Evolutionary conservation across 2,329 filamentous ascomycete species (phyloP), one percentile per base, ranked within the genome.

Genomic region (Macroventuria anomochaeta): DNA sequence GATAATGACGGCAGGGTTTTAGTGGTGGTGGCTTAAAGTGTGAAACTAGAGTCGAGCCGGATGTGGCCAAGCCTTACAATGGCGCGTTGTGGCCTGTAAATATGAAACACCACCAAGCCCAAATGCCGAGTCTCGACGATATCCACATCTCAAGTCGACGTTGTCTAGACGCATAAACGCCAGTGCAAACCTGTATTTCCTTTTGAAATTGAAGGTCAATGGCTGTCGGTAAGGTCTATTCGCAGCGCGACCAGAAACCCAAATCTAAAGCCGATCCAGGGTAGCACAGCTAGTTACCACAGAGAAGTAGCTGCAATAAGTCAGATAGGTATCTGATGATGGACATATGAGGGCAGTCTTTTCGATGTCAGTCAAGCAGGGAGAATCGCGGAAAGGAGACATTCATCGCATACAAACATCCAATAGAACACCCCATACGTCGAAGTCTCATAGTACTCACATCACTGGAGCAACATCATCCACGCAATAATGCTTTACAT

Each of bases 71-170:
- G 40, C 17, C 11, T 40, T 21, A 23, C 26, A 3, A 32, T 17
- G 44, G 44, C 33, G 18, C 17, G 18, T 21, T 46, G 32, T 46
- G 33, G 43, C 34, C 34, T 25, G 28, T 51, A 33, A 51, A 51
- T 21, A 28, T 51, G 48, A 51, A 51, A 51, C 48, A 50, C 13
- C 25, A 26, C 39, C 18, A 18, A 29, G 28, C 12, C 23, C 29
- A 20, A 29, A 11, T 49, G 47, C 33, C 40, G 20, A 20, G 26
- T 39, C 40, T 39, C 21, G 28, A 44, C 15, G 7, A 15, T 31
- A 38, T 44, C 26, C 40, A 44, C 28, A 33, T 5, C 18, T 23
- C 5, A 32, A 32, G 11, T 18, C 8, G 13, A 43, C 5, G 13
- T n/a, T 13, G 18, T 13, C 17, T 18, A 43, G 36, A 28, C n/a